A percentile compares a stretch with the other conserved stretches of the same genome.
These are phyloP conservation scores for Heterobasidion occidentale DNA, from an alignment of 1,284 basidiomycete genomes.

Conservation along the genomic window DNA sequence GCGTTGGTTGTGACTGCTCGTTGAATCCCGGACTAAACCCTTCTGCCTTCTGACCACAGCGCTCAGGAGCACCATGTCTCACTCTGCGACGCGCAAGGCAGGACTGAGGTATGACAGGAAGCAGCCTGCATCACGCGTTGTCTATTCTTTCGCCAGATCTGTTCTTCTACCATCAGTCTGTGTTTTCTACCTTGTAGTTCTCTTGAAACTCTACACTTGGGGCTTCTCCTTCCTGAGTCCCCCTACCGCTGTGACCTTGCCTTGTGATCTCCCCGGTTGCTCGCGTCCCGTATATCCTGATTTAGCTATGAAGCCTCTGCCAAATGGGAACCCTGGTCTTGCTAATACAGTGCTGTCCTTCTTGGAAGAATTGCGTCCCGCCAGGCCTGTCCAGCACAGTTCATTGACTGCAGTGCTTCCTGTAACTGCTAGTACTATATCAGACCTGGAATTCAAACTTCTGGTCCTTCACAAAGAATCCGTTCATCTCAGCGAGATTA, in stretches of 20 bases:
- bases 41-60: no score
- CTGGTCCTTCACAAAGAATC: slow-evolving; percentile 26
- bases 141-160: background rate
- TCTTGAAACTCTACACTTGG: background rate
- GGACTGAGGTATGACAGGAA: background rate
- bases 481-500: slow-evolving; percentile 31
- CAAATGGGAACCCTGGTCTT: background rate
- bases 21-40: no score
- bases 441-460: slow-evolving; percentile 25
- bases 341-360: background rate
- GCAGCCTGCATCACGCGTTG: background rate
- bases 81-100: background rate
- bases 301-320: background rate
- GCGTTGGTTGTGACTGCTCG: no score
- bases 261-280: background rate
- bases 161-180: background rate
- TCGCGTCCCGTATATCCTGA: background rate
- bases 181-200: background rate
- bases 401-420: slow-evolving; percentile 45
- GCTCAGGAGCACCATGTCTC: background rate
- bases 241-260: background rate
- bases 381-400: background rate
- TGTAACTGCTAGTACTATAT: slow-evolving; percentile 29
- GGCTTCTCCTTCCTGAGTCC: background rate
- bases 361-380: background rate